Conservation (phyloP, 192 early-diverging fungal genomes). For the Coemansia sp. region DNA sequence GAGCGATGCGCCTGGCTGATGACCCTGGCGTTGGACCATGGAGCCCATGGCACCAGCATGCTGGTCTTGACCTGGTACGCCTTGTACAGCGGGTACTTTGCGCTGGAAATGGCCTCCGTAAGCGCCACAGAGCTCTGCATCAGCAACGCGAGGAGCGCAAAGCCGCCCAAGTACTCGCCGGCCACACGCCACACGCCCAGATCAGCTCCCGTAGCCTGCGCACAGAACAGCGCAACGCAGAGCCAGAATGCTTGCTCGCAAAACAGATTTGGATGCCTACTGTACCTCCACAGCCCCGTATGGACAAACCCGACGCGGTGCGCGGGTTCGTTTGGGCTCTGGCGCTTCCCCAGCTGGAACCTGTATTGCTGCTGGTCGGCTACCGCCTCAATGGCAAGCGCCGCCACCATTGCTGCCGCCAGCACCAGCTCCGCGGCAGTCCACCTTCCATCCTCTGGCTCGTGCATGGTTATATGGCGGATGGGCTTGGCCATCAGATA, state of each 20-base stretch:
- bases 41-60: constrained; percentile 59
- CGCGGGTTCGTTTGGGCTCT: constrained; percentile 18
- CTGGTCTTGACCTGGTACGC: constrained; percentile 66
- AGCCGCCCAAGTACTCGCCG: constrained; percentile 51
- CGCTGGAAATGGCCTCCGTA: constrained; percentile 64
- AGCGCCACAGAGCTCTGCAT: constrained; percentile 68
- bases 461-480: not conserved
- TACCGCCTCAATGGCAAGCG: constrained; percentile 64
- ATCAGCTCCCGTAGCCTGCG: constrained; percentile 6
- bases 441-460: constrained; percentile 21
- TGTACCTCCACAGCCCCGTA: constrained; percentile 71
- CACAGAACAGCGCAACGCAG: constrained; percentile 4
- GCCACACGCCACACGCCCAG: constrained; percentile 16
- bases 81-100: constrained; percentile 80
- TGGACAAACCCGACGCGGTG: constrained; percentile 70
- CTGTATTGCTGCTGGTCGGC: constrained; percentile 85
- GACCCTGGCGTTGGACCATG: constrained; percentile 25
- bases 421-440: constrained; percentile 56
- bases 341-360: constrained; percentile 63
- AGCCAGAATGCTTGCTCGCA: constrained; percentile 77
- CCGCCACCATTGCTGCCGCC: constrained; percentile 40
- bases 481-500: constrained; percentile 30
- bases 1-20: constrained; percentile 6
- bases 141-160: constrained; percentile 60
- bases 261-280: constrained; percentile 86